Percentiles rank a stretch among this genome's conserved stretches.
These are phyloP conservation scores for Vanderwaltozyma yarrowii DNA, from an alignment of 805 yeast genomes.

Conservation along the genomic window DNA sequence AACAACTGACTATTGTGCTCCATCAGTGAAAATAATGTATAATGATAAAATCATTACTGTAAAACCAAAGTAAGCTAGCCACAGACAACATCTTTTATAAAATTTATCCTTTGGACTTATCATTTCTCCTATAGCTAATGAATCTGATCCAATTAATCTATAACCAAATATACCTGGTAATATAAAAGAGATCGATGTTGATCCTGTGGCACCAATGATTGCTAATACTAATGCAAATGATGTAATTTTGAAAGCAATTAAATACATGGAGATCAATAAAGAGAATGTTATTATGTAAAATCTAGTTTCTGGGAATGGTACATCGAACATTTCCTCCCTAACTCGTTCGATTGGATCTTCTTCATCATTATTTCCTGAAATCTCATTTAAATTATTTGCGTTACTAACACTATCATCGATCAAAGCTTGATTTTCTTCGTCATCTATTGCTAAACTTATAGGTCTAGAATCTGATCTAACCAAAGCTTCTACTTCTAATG, in stretches of 20 bases:
- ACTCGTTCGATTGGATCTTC: conserved; percentile 1
- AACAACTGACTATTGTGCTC: background rate
- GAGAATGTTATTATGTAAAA: conserved; percentile 34
- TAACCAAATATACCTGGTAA: conserved; percentile 84
- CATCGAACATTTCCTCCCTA: background rate
- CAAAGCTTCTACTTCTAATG: background rate
- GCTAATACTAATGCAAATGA: conserved; percentile 79
- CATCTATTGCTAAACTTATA: conserved; percentile 5
- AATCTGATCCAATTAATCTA: conserved; percentile 42
- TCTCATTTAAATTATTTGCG: background rate
- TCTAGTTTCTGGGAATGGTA: conserved; percentile 14
- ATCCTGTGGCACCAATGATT: conserved; percentile 87
- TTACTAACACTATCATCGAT: background rate
- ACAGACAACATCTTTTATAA: conserved; percentile 40
- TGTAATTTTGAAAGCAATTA: conserved; percentile 52
- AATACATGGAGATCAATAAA: conserved; percentile 41
- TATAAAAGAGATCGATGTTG: conserved; percentile 83
- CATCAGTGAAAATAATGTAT: background rate
- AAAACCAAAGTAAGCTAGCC: conserved; percentile 58
- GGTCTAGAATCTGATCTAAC: conserved; percentile 4
- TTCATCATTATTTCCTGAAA: background rate
- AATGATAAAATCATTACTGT: conserved; percentile 45
- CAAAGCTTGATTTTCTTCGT: conserved; percentile 5
- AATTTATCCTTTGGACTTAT: conserved; percentile 21
- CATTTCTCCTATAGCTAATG: conserved; percentile 22